Evolutionary conservation across 805 yeast genomes (phyloP), one percentile per base, ranked within the genome.

Genomic region (Brettanomyces naardenensis): DNA sequence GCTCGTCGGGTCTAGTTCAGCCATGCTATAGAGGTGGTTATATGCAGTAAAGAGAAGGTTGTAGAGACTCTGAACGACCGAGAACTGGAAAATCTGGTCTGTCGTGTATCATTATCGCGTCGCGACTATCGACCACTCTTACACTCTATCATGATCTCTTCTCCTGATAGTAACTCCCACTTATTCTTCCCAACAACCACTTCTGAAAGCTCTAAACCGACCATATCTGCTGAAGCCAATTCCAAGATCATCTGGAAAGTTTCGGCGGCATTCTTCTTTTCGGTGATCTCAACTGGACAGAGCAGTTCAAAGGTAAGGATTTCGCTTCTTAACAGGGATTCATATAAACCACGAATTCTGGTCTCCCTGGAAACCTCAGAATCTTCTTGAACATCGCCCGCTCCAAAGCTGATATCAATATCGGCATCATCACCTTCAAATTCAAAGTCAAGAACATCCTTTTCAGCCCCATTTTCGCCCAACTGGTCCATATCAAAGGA

Each of bases 1-100:
- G 11, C 68, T 62, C n/a, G 42, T 45, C 2, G 60, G 60, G 32
- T 55, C 58, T 29, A 44, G 45, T 26, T 48, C 52, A 14, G 53
- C 47, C 45, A 47, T 45, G 13, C 21, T 9, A n/a, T n/a, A n/a
- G n/a, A n/a, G n/a, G n/a, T n/a, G n/a, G n/a, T n/a, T n/a, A n/a
- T n/a, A n/a, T n/a, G n/a, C n/a, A n/a, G n/a, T n/a, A n/a, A n/a
- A n/a, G n/a, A n/a, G n/a, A n/a, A n/a, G n/a, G n/a, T n/a, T n/a
- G n/a, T n/a, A n/a, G n/a, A n/a, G n/a, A n/a, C n/a, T n/a, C n/a
- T n/a, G n/a, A n/a, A n/a, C n/a, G n/a, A n/a, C n/a, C n/a, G n/a
- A n/a, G n/a, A n/a, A n/a, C n/a, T n/a, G n/a, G n/a, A n/a, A n/a
- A n/a, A n/a, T n/a, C n/a, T n/a, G n/a, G n/a, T n/a, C n/a, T n/a